These are phyloP conservation scores for Pyrenula aspistea DNA, from an alignment of 495 filamentous ascomycete species.

Conservation along the genomic window DNA sequence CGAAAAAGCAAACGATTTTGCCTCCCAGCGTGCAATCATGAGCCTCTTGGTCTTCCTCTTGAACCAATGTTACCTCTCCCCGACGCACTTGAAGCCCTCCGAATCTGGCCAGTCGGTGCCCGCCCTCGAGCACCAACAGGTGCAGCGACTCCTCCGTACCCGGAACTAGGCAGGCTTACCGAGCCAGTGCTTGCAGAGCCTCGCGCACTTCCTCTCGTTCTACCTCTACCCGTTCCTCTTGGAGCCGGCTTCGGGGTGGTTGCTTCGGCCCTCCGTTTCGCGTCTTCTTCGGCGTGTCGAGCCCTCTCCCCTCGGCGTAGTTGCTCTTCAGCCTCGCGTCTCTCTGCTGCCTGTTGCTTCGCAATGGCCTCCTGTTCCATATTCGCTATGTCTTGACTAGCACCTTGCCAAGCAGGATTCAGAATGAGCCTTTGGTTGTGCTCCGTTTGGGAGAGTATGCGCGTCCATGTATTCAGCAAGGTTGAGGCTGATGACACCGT, in stretches of 20 bases:
- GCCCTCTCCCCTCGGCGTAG: slow-evolving; percentile 59
- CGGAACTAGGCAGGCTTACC: slow-evolving; percentile 22
- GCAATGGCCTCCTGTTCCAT: slow-evolving; percentile 63
- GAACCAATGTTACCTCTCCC: slow-evolving; percentile 27
- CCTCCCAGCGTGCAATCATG: neutral
- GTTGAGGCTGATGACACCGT: slow-evolving; percentile 84
- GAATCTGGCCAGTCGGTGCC: slow-evolving; percentile 25
- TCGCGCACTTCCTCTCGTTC: slow-evolving; percentile 28
- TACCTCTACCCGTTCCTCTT: slow-evolving; percentile 32
- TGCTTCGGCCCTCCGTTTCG: slow-evolving; percentile 36
- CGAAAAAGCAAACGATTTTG: no score
- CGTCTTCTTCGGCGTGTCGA: slow-evolving; percentile 61
- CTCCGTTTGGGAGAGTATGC: slow-evolving; percentile 91
- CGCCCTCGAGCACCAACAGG: slow-evolving; percentile 16
- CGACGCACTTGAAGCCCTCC: slow-evolving; percentile 36
- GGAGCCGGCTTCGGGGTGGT: slow-evolving; percentile 21
- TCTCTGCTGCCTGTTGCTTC: slow-evolving; percentile 61
- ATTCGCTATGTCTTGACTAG: slow-evolving; percentile 69
- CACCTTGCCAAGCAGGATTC: slow-evolving; percentile 80
- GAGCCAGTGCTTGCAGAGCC: slow-evolving; percentile 27
- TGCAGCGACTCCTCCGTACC: slow-evolving; percentile 9
- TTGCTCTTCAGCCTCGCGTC: slow-evolving; percentile 62
- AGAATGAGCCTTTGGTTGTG: slow-evolving; percentile 90
- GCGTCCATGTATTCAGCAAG: slow-evolving; percentile 90
- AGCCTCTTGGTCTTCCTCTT: neutral